phyloP scores from a whole-genome alignment of 352 stramenopile species.

The Blastocystis sp. region DNA sequence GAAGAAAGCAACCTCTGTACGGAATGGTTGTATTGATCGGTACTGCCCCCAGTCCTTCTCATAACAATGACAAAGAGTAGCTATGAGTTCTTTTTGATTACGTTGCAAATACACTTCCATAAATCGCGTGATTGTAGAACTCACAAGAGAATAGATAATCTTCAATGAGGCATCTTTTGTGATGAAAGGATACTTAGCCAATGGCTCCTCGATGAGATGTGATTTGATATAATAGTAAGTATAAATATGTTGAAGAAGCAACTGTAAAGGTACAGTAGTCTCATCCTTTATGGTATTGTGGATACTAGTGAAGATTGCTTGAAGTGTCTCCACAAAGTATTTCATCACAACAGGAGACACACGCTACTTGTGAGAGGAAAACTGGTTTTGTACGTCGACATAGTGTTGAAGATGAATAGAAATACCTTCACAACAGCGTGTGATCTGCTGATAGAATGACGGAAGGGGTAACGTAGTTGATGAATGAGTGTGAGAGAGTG shows the following conservation, averaged over 20 bases:
- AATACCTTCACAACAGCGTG: constrained; percentile 13
- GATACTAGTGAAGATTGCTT: not conserved
- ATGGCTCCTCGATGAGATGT: constrained; percentile 12
- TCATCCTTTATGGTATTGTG: not conserved
- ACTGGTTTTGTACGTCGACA: not conserved
- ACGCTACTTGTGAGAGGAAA: not conserved
- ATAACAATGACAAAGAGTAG: not conserved
- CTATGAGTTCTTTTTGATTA: not conserved
- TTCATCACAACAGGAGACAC: constrained; percentile 17
- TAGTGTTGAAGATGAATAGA: not conserved
- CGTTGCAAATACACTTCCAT: constrained; percentile 12
- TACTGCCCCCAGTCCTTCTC: not conserved
- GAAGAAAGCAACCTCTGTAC: constrained; percentile 15
- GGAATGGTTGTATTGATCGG: constrained; percentile 6
- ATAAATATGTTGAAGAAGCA: constrained; percentile 6
- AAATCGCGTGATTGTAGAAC: not conserved
- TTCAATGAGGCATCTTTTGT: constrained; percentile 33
- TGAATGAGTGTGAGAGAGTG: not conserved
- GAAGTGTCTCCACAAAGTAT: not conserved
- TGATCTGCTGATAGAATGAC: not conserved
- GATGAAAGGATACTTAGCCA: constrained; percentile 1
- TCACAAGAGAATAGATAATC: not conserved
- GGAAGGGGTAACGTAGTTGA: not conserved
- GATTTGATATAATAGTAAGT: not conserved
- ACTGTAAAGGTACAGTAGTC: not conserved